phyloP scores from a whole-genome alignment of 192 early-diverging fungal genomes.

The Umbelopsis sp. region DNA sequence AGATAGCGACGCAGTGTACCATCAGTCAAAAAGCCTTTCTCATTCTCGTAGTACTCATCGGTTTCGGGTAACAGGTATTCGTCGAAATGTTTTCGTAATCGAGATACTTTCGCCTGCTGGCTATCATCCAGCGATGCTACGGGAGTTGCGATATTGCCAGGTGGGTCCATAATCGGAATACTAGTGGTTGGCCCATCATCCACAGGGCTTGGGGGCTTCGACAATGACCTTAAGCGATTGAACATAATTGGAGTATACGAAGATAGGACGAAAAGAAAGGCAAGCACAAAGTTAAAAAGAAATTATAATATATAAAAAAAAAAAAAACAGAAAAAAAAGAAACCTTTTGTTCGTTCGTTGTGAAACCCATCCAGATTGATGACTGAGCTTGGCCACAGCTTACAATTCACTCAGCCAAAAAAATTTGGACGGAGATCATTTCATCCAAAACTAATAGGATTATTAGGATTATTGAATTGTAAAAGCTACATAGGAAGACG shows the following conservation, averaged over 20 bases:
- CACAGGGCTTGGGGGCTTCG: background rate
- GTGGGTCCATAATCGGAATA: conserved; percentile 33
- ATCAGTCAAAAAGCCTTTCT: conserved; percentile 39
- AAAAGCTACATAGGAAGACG: background rate
- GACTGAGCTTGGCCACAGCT: background rate
- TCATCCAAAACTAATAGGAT: too few species aligned
- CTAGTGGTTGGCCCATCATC: conserved; percentile 18
- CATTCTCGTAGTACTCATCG: conserved; percentile 35
- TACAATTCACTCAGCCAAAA: conserved; percentile 6
- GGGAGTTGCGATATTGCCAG: background rate
- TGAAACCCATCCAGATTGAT: background rate
- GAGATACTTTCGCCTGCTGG: conserved; percentile 25
- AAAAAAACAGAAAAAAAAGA: background rate
- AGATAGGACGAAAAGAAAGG: background rate
- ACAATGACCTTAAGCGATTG: conserved; percentile 6
- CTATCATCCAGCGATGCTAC: conserved; percentile 24
- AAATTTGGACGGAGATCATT: background rate
- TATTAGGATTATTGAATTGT: background rate
- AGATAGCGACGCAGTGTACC: conserved; percentile 40
- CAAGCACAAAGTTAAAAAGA: background rate
- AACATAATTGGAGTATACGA: background rate
- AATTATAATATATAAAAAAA: background rate
- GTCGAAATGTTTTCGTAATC: conserved; percentile 26
- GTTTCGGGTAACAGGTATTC: conserved; percentile 23
- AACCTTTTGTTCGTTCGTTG: background rate